A percentile compares a stretch with the other conserved stretches of the same genome.
Evolutionary conservation across 2,329 filamentous ascomycete genomes (phyloP).

Genomic region (Fusarium tanahbumbuense): DNA sequence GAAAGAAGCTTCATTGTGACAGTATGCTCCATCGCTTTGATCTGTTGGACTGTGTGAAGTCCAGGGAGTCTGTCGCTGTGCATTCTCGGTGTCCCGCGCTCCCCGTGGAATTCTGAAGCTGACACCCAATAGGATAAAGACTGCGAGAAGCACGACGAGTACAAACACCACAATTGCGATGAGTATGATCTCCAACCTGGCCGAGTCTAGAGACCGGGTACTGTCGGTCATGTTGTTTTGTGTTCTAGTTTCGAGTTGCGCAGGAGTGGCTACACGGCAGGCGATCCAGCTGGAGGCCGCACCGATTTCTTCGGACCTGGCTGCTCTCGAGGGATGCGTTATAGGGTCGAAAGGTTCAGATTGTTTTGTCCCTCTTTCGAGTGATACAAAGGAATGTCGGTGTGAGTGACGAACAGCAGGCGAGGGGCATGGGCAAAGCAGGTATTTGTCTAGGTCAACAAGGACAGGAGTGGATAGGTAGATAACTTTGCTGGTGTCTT

Average conservation of each 20-base stretch:
- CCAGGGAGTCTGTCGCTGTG: constrained; percentile 37
- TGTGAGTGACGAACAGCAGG: constrained; percentile 2
- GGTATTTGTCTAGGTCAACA: not conserved
- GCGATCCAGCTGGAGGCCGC: constrained; percentile 9
- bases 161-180: constrained; percentile 50
- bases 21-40: constrained; percentile 23
- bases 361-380: not conserved
- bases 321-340: not conserved
- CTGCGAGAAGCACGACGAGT: constrained; percentile 49
- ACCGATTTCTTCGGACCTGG: not conserved
- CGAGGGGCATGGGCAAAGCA: not conserved
- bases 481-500: not conserved
- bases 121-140: constrained; percentile 49
- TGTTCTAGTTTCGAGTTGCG: not conserved
- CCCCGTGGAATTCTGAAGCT: constrained; percentile 31
- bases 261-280: constrained; percentile 6
- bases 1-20: constrained; percentile 38
- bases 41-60: constrained; percentile 26
- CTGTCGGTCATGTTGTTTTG: constrained; percentile 41
- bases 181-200: constrained; percentile 50
- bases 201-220: constrained; percentile 44
- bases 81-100: constrained; percentile 30
- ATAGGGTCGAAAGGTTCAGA: not conserved
- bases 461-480: not conserved
- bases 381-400: constrained; percentile 19